These are phyloP conservation scores for Citrullus amarus DNA, from an alignment of 306 rosid species.

Conservation along the genomic window DNA sequence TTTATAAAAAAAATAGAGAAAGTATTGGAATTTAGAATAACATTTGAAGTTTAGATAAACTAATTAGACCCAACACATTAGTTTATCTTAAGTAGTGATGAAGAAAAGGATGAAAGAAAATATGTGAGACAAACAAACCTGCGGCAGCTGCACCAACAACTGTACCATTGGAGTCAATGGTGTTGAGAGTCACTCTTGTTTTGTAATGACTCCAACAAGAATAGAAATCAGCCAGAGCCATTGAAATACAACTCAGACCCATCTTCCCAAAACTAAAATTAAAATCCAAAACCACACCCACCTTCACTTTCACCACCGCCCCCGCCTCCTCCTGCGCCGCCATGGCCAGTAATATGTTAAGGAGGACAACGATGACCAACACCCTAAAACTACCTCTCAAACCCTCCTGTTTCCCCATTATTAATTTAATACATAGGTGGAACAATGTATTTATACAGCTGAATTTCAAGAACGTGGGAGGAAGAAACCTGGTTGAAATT, in stretches of 20 bases:
- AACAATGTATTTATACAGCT: not conserved
- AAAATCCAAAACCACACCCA: not conserved
- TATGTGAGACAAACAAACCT: not conserved
- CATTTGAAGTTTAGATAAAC: too few species aligned
- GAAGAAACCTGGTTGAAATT: too few species aligned
- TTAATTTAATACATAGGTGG: not conserved
- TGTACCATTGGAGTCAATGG: not conserved
- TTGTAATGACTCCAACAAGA: not conserved
- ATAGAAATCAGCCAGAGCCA: conserved; percentile 11
- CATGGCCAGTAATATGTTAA: not conserved
- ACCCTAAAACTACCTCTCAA: not conserved
- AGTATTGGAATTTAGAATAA: too few species aligned
- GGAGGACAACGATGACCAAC: not conserved
- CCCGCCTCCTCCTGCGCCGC: not conserved
- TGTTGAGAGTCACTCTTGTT: not conserved
- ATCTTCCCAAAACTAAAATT: not conserved
- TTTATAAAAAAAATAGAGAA: too few species aligned
- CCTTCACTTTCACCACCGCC: not conserved
- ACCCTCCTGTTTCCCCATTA: not conserved
- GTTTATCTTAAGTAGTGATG: too few species aligned
- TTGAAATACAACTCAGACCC: not conserved
- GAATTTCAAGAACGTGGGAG: not conserved
- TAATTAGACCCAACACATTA: too few species aligned
- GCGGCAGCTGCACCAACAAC: conserved; percentile 5
- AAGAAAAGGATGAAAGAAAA: too few species aligned